Percentiles rank a stretch among this genome's conserved stretches.
phyloP scores from a whole-genome alignment of 148 eudicot genomes.

The Nepenthes mirabilis region DNA sequence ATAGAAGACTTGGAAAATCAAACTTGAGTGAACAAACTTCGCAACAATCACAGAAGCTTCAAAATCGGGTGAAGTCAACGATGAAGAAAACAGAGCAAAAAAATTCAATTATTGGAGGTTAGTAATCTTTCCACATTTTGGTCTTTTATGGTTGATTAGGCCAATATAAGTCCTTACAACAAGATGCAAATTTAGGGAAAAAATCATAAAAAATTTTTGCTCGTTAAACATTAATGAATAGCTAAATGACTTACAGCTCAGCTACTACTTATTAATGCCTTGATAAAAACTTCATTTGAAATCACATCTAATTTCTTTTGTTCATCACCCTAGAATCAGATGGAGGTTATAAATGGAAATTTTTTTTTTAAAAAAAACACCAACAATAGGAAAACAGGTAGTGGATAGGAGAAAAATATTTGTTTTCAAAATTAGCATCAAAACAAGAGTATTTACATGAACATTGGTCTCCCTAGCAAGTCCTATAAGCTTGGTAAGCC shows the following conservation, averaged over 20 bases:
- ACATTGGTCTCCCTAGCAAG: conserved; percentile 98
- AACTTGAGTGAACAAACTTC: too few relatives aligned
- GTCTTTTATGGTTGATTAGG: too few relatives aligned
- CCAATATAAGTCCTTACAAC: too few relatives aligned
- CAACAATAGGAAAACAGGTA: conserved; percentile 6
- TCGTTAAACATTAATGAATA: not conserved
- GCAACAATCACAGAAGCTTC: too few relatives aligned
- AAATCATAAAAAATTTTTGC: not conserved
- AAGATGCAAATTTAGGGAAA: conserved; percentile 8
- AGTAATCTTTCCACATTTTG: too few relatives aligned
- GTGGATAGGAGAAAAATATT: not conserved
- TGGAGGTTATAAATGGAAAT: not conserved
- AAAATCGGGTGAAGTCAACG: too few relatives aligned
- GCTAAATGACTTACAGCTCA: conserved; percentile 60
- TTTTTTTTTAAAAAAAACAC: too few relatives aligned
- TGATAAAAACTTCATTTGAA: conserved; percentile 87
- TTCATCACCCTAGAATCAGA: conserved; percentile 73
- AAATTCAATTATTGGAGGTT: too few relatives aligned
- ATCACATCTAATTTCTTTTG: conserved; percentile 96
- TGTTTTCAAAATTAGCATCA: not conserved
- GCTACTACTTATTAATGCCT: conserved; percentile 89
- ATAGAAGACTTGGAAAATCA: too few relatives aligned
- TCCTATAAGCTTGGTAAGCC: conserved; percentile 93
- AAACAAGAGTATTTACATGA: conserved; percentile 33
- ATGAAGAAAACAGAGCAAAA: too few relatives aligned